These are phyloP conservation scores for Alternaria arbusti DNA, from an alignment of 2,329 filamentous ascomycete species.

Conservation along the genomic window DNA sequence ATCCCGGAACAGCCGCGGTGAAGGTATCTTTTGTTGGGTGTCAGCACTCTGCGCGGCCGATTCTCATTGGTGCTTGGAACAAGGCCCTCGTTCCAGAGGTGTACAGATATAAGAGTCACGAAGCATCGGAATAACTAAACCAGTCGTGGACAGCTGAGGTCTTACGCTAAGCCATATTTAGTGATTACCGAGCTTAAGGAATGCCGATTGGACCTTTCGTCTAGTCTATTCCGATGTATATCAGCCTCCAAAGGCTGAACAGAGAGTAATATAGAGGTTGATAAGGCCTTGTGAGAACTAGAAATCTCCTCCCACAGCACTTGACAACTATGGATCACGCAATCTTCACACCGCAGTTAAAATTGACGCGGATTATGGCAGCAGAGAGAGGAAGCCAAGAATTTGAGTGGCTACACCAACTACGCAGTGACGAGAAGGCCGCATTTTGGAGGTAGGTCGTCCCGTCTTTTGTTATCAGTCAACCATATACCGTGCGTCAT, in stretches of 20 bases:
- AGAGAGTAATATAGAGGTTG: neutral
- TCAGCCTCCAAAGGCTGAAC: neutral
- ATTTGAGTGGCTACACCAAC: conserved; percentile 43
- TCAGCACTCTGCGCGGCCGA: neutral
- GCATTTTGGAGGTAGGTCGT: conserved; percentile 41
- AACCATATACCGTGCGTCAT: neutral
- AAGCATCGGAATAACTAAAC: conserved; percentile 7
- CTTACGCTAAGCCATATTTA: neutral
- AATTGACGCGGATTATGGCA: conserved; percentile 38
- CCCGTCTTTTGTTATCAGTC: neutral
- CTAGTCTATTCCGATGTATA: conserved; percentile 3
- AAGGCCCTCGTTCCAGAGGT: neutral
- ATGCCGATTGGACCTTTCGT: conserved; percentile 8
- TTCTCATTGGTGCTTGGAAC: neutral
- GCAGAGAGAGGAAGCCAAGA: conserved; percentile 39
- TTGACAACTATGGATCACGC: conserved; percentile 29
- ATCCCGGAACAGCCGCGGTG: neutral
- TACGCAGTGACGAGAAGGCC: conserved; percentile 37
- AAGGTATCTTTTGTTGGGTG: neutral
- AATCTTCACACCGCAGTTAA: conserved; percentile 38
- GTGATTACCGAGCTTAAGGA: conserved; percentile 8
- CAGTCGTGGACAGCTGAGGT: neutral
- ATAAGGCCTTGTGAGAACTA: neutral
- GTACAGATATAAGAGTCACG: neutral
- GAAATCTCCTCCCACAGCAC: neutral